phyloP scores from a whole-genome alignment of 108 stramenopile genomes.

The Fistulifera solaris region DNA sequence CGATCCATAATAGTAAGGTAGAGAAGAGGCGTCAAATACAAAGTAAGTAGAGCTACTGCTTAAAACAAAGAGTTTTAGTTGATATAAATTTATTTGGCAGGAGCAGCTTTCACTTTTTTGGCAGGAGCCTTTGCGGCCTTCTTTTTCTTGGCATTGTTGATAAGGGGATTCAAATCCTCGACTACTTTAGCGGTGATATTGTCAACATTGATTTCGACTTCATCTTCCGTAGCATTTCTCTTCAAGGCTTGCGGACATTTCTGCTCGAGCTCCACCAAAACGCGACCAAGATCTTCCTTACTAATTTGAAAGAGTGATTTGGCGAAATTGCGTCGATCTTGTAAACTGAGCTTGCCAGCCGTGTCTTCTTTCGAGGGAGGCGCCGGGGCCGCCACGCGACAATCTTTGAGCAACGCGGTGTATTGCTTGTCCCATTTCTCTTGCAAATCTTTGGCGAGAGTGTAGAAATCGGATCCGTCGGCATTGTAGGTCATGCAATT shows the following conservation, averaged over 20 bases:
- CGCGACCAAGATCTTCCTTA: constrained; percentile 84
- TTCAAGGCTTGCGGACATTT: constrained; percentile 81
- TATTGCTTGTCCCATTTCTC: constrained; percentile 13
- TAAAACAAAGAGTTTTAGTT: background rate
- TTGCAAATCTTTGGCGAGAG: constrained; percentile 60
- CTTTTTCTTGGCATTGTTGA: constrained; percentile 9
- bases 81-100: background rate
- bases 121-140: constrained; percentile 1
- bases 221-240: constrained; percentile 81
- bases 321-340: constrained; percentile 82
- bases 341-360: constrained; percentile 29
- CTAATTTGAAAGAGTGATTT: constrained; percentile 73
- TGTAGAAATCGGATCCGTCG: constrained; percentile 85
- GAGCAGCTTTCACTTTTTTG: background rate
- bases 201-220: constrained; percentile 93
- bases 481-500: constrained; percentile 96
- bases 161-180: constrained; percentile 44
- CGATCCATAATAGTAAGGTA: background rate
- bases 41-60: no score
- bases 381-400: background rate
- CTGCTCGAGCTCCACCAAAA: constrained; percentile 82
- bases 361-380: background rate
- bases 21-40: no score
- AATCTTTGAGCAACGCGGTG: background rate
- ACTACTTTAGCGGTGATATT: constrained; percentile 68